These are phyloP conservation scores for Rhodotorula sp. DNA, from an alignment of 1,284 basidiomycete species.

Conservation along the genomic window DNA sequence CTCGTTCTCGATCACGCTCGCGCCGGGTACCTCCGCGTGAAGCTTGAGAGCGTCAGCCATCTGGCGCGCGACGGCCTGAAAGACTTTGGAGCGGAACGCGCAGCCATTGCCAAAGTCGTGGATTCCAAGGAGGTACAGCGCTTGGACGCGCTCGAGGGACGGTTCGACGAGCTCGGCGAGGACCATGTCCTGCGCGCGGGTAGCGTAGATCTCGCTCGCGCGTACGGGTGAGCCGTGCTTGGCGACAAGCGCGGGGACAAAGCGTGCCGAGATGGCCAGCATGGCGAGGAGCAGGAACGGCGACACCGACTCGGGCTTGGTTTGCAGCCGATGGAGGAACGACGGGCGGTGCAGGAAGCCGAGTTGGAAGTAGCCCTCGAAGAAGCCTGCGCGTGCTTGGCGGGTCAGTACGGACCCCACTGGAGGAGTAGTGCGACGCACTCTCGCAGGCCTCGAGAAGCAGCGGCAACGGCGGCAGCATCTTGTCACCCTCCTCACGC, in stretches of 20 bases:
- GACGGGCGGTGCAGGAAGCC: constrained; percentile 21
- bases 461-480: not conserved
- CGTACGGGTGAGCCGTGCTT: not conserved
- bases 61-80: constrained; percentile 2
- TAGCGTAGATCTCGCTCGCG: not conserved
- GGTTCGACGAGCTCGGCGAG: not conserved
- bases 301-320: not conserved
- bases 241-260: not conserved
- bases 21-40: not conserved
- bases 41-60: constrained; percentile 17
- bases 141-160: constrained; percentile 9
- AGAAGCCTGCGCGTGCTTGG: not conserved
- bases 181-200: not conserved
- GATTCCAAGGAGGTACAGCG: constrained; percentile 6
- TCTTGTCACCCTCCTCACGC: not conserved
- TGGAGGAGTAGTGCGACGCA: not conserved
- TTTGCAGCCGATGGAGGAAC: constrained; percentile 12
- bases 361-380: constrained; percentile 9
- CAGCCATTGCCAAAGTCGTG: not conserved
- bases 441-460: not conserved
- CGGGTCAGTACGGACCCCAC: not conserved
- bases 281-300: constrained; percentile 17
- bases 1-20: constrained; percentile 7
- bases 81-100: constrained; percentile 1
- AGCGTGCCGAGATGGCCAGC: constrained; percentile 2